A percentile compares a stretch with the other conserved stretches of the same genome.
phyloP scores from a whole-genome alignment of 1,284 basidiomycete genomes.

The Trametes pubescens region DNA sequence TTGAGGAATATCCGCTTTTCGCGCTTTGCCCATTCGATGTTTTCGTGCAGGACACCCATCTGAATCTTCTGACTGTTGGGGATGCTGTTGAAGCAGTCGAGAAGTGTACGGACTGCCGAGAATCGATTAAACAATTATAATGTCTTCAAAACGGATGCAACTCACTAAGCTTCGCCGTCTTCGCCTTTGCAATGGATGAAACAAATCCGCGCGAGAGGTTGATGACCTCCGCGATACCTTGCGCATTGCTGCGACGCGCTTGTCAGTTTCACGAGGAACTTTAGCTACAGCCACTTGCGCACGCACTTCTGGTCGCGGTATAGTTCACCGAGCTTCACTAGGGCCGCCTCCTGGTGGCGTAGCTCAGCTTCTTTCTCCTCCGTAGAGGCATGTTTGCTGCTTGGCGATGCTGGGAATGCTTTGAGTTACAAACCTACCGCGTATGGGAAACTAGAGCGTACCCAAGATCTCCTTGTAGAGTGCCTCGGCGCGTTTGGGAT shows the following conservation, averaged over 20 bases:
- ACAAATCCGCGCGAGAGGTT: slow-evolving; percentile 90
- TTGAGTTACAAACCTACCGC: not conserved
- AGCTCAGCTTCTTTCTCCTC: slow-evolving; percentile 64
- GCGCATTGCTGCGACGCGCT: slow-evolving; percentile 69
- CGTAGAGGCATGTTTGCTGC: slow-evolving; percentile 34
- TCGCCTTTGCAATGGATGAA: slow-evolving; percentile 96
- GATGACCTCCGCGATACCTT: slow-evolving; percentile 89
- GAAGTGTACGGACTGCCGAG: slow-evolving; percentile 83
- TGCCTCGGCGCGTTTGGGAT: slow-evolving; percentile 63
- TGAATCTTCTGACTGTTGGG: slow-evolving; percentile 83
- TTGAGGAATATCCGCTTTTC: slow-evolving; percentile 97
- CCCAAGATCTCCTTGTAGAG: slow-evolving; percentile 77
- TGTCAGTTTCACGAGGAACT: not conserved
- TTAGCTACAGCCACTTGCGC: slow-evolving; percentile 2
- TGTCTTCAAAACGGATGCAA: slow-evolving; percentile 23
- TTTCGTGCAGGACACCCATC: slow-evolving; percentile 87
- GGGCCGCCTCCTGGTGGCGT: slow-evolving; percentile 86
- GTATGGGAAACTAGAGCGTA: slow-evolving; percentile 18
- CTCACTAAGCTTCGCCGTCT: slow-evolving; percentile 96
- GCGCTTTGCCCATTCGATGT: slow-evolving; percentile 91
- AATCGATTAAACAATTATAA: slow-evolving; percentile 10
- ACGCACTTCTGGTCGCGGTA: slow-evolving; percentile 88
- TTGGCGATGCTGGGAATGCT: slow-evolving; percentile 29
- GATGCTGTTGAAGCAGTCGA: slow-evolving; percentile 87
- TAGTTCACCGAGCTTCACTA: slow-evolving; percentile 88